Evolutionary conservation across 2,329 filamentous ascomycete species (phyloP).

Genomic region (Ophiostoma himal-ulmi): DNA sequence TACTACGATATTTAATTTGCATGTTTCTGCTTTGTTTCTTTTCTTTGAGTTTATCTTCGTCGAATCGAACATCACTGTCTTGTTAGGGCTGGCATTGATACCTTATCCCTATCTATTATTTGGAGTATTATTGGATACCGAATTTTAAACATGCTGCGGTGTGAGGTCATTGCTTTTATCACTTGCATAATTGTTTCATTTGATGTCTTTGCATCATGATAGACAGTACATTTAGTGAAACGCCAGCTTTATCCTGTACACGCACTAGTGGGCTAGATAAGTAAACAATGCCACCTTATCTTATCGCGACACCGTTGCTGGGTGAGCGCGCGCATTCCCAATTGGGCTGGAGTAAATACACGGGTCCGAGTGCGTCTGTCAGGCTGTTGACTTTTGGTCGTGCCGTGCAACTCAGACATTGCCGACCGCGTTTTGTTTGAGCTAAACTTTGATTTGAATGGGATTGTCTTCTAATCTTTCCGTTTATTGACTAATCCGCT

Average conservation of each 20-base stretch:
- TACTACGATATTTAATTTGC: background rate
- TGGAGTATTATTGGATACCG: background rate
- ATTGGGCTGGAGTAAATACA: conserved; percentile 27
- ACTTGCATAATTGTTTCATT: background rate
- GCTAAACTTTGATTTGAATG: background rate
- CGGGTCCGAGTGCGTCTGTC: background rate
- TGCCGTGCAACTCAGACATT: conserved; percentile 16
- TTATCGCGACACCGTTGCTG: conserved; percentile 23
- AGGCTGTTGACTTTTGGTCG: background rate
- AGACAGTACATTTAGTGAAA: background rate
- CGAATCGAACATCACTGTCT: background rate
- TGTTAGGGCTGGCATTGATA: background rate
- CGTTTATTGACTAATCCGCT: conserved; percentile 12
- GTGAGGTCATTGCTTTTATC: background rate
- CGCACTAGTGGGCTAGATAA: background rate
- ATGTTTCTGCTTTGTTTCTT: background rate
- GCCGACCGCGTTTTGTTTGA: conserved; percentile 11
- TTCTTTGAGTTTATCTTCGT: background rate
- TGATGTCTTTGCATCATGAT: background rate
- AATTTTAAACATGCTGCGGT: background rate
- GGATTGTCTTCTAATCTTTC: background rate
- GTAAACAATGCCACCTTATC: background rate
- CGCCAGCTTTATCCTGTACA: background rate
- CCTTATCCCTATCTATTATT: background rate
- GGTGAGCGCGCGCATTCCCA: conserved; percentile 23